Conservation (phyloP, 176 grass and related monocot genomes). For the Chloris gayana region DNA sequence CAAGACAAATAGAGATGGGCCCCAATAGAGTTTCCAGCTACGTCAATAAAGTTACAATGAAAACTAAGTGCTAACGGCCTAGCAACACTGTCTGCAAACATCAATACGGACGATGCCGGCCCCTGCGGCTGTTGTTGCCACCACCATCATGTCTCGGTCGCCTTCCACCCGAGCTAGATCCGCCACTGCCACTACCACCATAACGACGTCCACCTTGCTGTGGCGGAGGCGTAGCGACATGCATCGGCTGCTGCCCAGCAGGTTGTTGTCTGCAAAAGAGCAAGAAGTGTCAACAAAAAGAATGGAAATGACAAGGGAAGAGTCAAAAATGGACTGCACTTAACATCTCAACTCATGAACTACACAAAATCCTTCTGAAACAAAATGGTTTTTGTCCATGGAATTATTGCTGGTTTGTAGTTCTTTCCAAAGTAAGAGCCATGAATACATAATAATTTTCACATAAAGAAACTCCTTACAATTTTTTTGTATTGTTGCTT, state of each 20-base stretch:
- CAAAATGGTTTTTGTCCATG: not conserved
- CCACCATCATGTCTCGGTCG: slow-evolving; percentile 36
- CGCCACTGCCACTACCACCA: not conserved
- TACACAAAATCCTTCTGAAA: not conserved
- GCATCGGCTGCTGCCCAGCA: slow-evolving; percentile 25
- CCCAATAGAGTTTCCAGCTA: too few relatives aligned
- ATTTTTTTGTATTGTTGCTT: not conserved
- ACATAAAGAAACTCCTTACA: not conserved
- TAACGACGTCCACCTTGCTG: slow-evolving; percentile 22
- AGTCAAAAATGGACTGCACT: not conserved
- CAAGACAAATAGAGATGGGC: too few relatives aligned
- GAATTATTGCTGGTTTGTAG: not conserved
- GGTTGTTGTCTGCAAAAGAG: slow-evolving; percentile 46
- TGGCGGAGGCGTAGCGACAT: slow-evolving; percentile 25
- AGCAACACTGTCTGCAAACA: too few relatives aligned
- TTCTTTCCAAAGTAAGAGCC: not conserved
- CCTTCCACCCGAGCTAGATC: slow-evolving; percentile 20
- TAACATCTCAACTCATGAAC: not conserved
- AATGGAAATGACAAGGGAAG: not conserved
- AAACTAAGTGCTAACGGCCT: too few relatives aligned
- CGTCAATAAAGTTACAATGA: too few relatives aligned
- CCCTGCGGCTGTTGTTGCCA: slow-evolving; percentile 35
- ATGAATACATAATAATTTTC: not conserved
- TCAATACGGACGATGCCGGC: too few relatives aligned
- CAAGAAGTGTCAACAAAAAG: not conserved